A percentile compares a stretch with the other conserved stretches of the same genome.
Conservation (phyloP, 345 rosid species). For the Corchorus capsularis region DNA sequence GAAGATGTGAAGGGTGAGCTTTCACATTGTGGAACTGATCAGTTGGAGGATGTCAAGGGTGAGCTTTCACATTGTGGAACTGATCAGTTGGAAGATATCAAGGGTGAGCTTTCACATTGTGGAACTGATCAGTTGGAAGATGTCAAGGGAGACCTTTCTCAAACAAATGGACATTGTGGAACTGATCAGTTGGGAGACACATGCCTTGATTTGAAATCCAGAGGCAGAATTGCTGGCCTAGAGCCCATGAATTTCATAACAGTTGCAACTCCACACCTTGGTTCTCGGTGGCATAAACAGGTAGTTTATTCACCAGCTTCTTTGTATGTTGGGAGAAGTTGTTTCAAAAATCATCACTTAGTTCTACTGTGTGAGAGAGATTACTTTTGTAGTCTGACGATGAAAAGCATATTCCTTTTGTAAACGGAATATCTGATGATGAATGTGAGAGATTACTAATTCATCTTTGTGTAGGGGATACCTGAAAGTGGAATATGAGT, state of each 20-base stretch:
- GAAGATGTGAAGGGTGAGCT: too few species aligned
- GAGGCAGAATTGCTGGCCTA: constrained; percentile 69
- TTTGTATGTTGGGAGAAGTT: background rate
- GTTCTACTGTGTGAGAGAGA: background rate
- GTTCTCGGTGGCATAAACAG: constrained; percentile 88
- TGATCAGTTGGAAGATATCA: constrained; percentile 36
- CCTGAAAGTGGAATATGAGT: background rate
- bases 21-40: too few species aligned
- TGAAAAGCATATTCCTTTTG: background rate
- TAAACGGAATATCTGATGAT: background rate
- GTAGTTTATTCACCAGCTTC: constrained; percentile 33
- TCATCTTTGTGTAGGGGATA: background rate
- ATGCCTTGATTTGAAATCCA: constrained; percentile 32
- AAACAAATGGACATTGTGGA: constrained; percentile 35
- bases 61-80: constrained; percentile 12
- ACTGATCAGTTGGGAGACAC: constrained; percentile 34
- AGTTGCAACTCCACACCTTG: constrained; percentile 87
- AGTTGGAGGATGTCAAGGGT: too few species aligned
- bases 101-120: too few species aligned
- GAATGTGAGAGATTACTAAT: background rate
- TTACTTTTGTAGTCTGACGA: background rate
- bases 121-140: too few species aligned
- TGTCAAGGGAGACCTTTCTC: background rate
- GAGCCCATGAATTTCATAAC: constrained; percentile 85
- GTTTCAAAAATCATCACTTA: background rate